Conservation (phyloP, 2,329 filamentous ascomycete genomes). For the Lachnellula occidentalis region DNA sequence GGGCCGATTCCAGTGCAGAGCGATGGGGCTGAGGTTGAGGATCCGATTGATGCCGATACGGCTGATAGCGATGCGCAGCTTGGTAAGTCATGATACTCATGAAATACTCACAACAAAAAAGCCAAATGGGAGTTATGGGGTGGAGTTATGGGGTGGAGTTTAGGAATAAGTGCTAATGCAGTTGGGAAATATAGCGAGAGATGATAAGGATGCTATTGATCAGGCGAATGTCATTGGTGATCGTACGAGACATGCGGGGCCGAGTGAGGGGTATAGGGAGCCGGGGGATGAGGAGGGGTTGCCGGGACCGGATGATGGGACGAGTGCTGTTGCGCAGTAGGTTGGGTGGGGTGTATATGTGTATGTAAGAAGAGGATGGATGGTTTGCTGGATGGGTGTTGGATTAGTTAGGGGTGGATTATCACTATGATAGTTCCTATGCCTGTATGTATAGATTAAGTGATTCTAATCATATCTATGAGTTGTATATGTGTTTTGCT, state of each 20-base stretch:
- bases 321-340: neutral
- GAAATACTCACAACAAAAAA: too few relatives aligned
- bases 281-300: constrained; percentile 27
- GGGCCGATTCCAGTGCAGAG: constrained; percentile 31
- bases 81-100: constrained; percentile 20
- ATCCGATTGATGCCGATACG: constrained; percentile 26
- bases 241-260: constrained; percentile 22
- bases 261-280: constrained; percentile 19
- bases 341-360: too few relatives aligned
- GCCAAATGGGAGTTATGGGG: too few relatives aligned
- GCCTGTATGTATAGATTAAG: too few relatives aligned
- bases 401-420: too few relatives aligned
- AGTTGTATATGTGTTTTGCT: too few relatives aligned
- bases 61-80: constrained; percentile 35
- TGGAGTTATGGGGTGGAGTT: too few relatives aligned
- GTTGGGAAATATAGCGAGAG: constrained; percentile 17
- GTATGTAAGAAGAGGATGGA: too few relatives aligned
- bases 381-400: too few relatives aligned
- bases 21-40: constrained; percentile 31
- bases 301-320: constrained; percentile 14
- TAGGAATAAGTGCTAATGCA: neutral
- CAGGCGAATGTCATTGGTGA: constrained; percentile 28
- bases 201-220: constrained; percentile 32
- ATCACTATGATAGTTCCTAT: too few relatives aligned
- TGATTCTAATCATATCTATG: too few relatives aligned